Base-by-base conservation (phyloP, 1,139 yeast species). In the Lodderomyces margitis region DNA sequence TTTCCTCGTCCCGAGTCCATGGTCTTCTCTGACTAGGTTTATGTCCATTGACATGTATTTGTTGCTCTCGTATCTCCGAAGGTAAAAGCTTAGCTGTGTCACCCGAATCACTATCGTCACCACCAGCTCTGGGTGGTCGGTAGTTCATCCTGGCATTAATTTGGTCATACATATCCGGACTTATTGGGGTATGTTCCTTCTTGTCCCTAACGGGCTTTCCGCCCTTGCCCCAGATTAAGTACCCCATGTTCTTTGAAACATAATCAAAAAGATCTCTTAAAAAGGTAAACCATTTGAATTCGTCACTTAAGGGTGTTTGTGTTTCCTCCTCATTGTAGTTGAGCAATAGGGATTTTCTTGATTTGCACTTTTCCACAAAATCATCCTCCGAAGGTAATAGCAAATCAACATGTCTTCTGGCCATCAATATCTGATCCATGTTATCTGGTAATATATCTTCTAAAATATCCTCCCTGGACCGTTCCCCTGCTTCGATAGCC, bases 1-100 rank as follows among this genome's bases (percentile, higher is more conserved):
- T 81, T 56, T 92, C 98, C 59, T 92, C 98, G 30, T 83, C 94
- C 46, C 80, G 69, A 0, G 95, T 80, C 98, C 98, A 92, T 5
- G 88, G 81, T 44, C 91, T 67, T 47, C 92, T 68, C 45, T 64
- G 68, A 23, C 56, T 50, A 9, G 61, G 58, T 14, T 59, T 57
- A 57, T 16, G 57, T 46, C 11, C 67, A 57, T 25, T 58, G 50
- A 69, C 60, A 44, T 70, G 74, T 21, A 71, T 61, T 50, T 71
- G 76, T 45, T 68, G 73, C 45, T 73, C 76, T 45, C 66, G 68
- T 37, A 74, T 72, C 47, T 74, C 79, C 2, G 75, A 70, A 1
- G 78, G 78, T 37, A 74, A 56, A 37, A 71, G 58, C 3, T 66
- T 54, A 24, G 59, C 57, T 9, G 69, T 56, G 38, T 65, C 55